Base-by-base conservation (phyloP, 163 green algal species). In the Scenedesmus sp. region DNA sequence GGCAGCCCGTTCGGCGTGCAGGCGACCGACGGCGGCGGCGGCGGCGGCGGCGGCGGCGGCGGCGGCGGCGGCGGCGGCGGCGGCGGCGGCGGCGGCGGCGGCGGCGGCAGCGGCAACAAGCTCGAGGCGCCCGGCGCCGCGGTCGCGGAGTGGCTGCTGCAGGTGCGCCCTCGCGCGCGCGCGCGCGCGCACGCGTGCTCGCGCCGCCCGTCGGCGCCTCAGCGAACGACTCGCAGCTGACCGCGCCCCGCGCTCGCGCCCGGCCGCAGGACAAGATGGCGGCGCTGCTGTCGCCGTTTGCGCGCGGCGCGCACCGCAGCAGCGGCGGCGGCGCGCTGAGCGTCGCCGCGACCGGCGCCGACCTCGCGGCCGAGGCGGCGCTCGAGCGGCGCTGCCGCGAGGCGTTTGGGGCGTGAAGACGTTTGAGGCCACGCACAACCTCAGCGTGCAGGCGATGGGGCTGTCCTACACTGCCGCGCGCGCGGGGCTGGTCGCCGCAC, bases 381-480 rank as follows among this genome's bases (percentile, higher is more conserved):
- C 54, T 83, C 20, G 69, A 83, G 53, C 50, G 26, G 31, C 62
- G 82, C 51, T 90, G 86, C 73, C n/a, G 31, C 13, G 64, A 86
- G 17, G 81, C 78, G 2, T 91, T 90, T 48, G 67, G 70, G 2
- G 84, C 81, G 84, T 90, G 10, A 56, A 83, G 78, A 50, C 58
- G 29, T 93, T 93, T 78, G 88, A 93, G 72, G 70, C 64, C 45
- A 87, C 76, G 20, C 86, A 91, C 62, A 79, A 75, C 42, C 71
- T 93, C 36, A 77, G 72, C 33, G 58, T 89, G 29, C 75, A 81
- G 45, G 71, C 85, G 50, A 92, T 92, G 88, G 77, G 80, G 22
- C 17, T 56, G 1, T 45, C 15, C 28, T 92, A 90, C 64, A 62
- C 86, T 53, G 51, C 82, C 31, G 63, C 77, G 45, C 78, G 83